Conservation (phyloP, 306 rosid genomes). For the Hippophae gyantsensis region DNA sequence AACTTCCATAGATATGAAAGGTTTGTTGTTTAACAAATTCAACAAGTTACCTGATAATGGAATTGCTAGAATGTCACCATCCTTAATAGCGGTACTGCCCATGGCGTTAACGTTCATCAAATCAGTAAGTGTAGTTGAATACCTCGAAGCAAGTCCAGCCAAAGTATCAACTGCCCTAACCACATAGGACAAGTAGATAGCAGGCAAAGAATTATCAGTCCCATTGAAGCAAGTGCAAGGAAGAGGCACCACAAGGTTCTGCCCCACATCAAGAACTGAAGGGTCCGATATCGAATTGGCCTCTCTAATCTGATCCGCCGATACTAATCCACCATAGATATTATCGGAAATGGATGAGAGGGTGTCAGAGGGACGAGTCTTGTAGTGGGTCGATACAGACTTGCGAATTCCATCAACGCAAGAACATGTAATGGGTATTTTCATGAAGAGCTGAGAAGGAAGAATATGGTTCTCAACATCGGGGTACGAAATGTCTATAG, state of each 20-base stretch:
- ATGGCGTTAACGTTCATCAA: slow-evolving; percentile 96
- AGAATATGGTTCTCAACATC: slow-evolving; percentile 93
- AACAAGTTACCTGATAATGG: slow-evolving; percentile 64
- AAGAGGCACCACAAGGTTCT: slow-evolving; percentile 69
- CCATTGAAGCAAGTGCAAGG: slow-evolving; percentile 98
- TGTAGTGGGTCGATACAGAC: slow-evolving; percentile 69
- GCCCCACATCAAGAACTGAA: slow-evolving; percentile 72
- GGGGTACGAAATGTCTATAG: slow-evolving; percentile 86
- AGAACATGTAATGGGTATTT: slow-evolving; percentile 69
- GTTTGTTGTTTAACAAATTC: not conserved
- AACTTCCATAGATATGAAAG: no score
- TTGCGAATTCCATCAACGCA: slow-evolving; percentile 92
- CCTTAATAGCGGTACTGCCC: slow-evolving; percentile 63
- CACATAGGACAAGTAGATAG: slow-evolving; percentile 81
- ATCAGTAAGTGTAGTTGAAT: slow-evolving; percentile 77
- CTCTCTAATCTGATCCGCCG: slow-evolving; percentile 82
- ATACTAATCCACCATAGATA: slow-evolving; percentile 67
- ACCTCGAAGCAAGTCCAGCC: slow-evolving; percentile 58
- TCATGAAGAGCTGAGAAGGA: slow-evolving; percentile 71
- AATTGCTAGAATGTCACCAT: slow-evolving; percentile 74
- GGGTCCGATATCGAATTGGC: slow-evolving; percentile 79
- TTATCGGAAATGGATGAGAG: slow-evolving; percentile 69
- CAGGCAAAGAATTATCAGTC: slow-evolving; percentile 79
- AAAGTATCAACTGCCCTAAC: slow-evolving; percentile 58
- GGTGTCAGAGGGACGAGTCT: slow-evolving; percentile 73